phyloP scores from a whole-genome alignment of 768 basidiomycete species.

The Chalciporus pseudorubinellus region DNA sequence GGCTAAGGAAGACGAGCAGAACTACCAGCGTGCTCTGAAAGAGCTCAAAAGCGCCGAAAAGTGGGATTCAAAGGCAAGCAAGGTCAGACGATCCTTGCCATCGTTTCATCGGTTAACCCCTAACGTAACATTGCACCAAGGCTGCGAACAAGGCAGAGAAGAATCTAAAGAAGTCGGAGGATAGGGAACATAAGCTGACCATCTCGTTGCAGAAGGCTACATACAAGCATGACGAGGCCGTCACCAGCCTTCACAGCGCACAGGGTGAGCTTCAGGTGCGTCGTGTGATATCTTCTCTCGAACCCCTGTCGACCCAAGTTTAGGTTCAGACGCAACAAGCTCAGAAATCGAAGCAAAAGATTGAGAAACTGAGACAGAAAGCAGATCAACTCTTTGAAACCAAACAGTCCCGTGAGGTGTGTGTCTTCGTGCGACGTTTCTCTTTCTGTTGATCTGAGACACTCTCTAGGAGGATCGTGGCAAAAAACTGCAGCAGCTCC shows the following conservation, averaged over 20 bases:
- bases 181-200: constrained; percentile 50
- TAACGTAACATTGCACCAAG: constrained; percentile 24
- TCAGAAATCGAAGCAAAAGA: constrained; percentile 14
- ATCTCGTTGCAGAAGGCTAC: constrained; percentile 51
- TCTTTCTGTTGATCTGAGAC: neutral
- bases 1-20: constrained; percentile 49
- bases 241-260: constrained; percentile 41
- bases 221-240: constrained; percentile 49
- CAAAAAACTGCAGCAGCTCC: constrained; percentile 15
- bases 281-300: neutral
- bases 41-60: constrained; percentile 55
- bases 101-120: neutral
- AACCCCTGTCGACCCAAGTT: neutral
- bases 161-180: constrained; percentile 45
- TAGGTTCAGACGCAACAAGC: constrained; percentile 29
- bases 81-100: constrained; percentile 34
- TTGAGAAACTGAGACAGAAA: constrained; percentile 18
- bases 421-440: neutral
- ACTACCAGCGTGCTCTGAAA: constrained; percentile 51
- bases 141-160: constrained; percentile 47
- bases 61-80: constrained; percentile 48
- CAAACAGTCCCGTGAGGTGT: constrained; percentile 25
- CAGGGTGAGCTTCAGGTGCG: constrained; percentile 45
- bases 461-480: constrained; percentile 19
- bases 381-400: constrained; percentile 20